Conservation (phyloP, 164 flowering plant genomes). For the Umbilicus rupestris region DNA sequence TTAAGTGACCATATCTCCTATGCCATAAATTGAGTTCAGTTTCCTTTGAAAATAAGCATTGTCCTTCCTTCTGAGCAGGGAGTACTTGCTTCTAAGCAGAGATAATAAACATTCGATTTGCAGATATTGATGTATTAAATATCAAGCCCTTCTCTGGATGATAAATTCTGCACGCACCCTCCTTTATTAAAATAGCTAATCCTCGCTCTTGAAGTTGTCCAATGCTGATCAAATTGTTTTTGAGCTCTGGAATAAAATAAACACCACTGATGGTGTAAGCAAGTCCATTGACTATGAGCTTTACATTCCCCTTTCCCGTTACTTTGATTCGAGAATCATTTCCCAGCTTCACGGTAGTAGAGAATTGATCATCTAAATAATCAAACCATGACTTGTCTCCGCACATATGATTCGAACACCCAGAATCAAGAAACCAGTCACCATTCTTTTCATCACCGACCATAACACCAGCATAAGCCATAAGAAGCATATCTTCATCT, state of each 20-base stretch:
- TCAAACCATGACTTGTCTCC: neutral
- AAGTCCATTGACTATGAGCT: neutral
- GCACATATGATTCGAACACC: neutral
- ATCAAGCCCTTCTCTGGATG: neutral
- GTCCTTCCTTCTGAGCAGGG: neutral
- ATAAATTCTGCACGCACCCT: neutral
- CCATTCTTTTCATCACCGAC: neutral
- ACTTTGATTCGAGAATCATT: neutral
- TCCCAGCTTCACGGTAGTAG: neutral
- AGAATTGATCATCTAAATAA: neutral
- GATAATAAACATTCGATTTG: neutral
- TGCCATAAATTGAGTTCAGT: neutral
- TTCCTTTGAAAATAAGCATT: neutral
- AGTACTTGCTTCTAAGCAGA: neutral
- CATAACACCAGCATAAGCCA: neutral
- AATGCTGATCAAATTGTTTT: neutral
- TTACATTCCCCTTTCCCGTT: neutral
- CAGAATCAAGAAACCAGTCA: slow-evolving; percentile 2
- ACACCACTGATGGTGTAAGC: neutral
- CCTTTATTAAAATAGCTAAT: neutral
- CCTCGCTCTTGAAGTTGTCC: neutral
- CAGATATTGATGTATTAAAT: neutral
- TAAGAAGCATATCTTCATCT: neutral
- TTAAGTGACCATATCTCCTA: neutral
- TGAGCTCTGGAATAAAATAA: neutral